phyloP scores from a whole-genome alignment of 805 yeast genomes.

The Ogataea allantospora region DNA sequence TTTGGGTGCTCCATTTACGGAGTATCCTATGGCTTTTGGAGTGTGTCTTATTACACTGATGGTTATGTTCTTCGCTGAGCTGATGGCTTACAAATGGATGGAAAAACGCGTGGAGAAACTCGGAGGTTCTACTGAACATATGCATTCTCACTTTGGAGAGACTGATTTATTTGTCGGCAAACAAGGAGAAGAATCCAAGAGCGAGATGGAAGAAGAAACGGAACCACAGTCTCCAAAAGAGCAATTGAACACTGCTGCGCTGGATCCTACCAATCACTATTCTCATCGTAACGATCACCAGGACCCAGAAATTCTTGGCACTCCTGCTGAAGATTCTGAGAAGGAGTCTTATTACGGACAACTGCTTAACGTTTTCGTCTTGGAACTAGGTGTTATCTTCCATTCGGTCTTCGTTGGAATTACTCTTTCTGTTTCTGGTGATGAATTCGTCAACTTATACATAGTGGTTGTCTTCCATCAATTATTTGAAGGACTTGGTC shows the following conservation, averaged over 20 bases:
- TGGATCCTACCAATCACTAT: constrained; percentile 33
- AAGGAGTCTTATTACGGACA: constrained; percentile 48
- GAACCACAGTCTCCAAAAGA: background rate
- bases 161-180: constrained; percentile 20
- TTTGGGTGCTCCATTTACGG: constrained; percentile 56
- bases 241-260: background rate
- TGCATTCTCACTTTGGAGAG: constrained; percentile 60
- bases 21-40: constrained; percentile 56
- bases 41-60: constrained; percentile 50
- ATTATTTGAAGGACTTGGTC: constrained; percentile 81
- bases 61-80: constrained; percentile 51
- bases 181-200: constrained; percentile 10
- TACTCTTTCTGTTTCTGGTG: constrained; percentile 74
- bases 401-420: constrained; percentile 84
- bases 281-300: constrained; percentile 41
- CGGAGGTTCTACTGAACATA: constrained; percentile 30
- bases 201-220: constrained; percentile 8
- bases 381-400: constrained; percentile 79
- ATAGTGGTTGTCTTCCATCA: constrained; percentile 74
- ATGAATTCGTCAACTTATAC: constrained; percentile 68
- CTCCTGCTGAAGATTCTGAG: constrained; percentile 32
- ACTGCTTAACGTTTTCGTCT: constrained; percentile 51
- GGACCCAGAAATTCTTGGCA: constrained; percentile 45
- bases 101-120: constrained; percentile 32
- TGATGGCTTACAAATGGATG: constrained; percentile 46